A percentile compares a stretch with the other conserved stretches of the same genome.
These are phyloP conservation scores for Lentithecium fluviatile DNA, from an alignment of 495 filamentous ascomycete genomes.

Conservation along the genomic window DNA sequence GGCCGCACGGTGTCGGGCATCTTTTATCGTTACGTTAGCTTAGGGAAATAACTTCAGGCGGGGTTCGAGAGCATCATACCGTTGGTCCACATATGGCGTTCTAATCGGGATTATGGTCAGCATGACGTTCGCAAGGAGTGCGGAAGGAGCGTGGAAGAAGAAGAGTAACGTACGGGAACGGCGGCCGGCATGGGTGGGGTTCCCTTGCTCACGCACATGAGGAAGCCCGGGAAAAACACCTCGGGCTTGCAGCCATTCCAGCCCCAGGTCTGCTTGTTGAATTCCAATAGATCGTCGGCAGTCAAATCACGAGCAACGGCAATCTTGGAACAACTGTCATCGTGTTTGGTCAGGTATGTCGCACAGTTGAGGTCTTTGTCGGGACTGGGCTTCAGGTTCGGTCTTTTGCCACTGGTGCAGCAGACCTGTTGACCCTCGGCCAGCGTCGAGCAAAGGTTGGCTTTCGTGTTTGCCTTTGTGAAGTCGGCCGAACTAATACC, in stretches of 20 bases:
- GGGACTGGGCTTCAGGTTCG: slow-evolving; percentile 44
- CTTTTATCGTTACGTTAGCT: slow-evolving; percentile 19
- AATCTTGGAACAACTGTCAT: slow-evolving; percentile 42
- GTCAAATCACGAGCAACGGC: slow-evolving; percentile 41
- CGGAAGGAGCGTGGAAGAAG: too few species aligned
- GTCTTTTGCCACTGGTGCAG: slow-evolving; percentile 47
- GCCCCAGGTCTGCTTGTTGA: slow-evolving; percentile 52
- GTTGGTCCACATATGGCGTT: slow-evolving; percentile 50
- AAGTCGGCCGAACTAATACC: slow-evolving; percentile 45
- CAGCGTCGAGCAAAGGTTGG: slow-evolving; percentile 44
- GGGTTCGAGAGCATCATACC: background rate
- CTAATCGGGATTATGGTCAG: too few species aligned
- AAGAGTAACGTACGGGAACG: too few species aligned
- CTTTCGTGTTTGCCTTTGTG: slow-evolving; percentile 44
- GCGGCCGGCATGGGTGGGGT: slow-evolving; percentile 48
- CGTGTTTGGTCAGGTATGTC: slow-evolving; percentile 38
- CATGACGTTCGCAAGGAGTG: too few species aligned
- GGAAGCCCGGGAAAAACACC: slow-evolving; percentile 28
- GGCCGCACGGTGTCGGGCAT: slow-evolving; percentile 40
- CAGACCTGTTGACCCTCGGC: slow-evolving; percentile 47
- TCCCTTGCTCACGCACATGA: slow-evolving; percentile 54
- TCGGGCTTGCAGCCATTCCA: slow-evolving; percentile 48
- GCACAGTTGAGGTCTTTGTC: slow-evolving; percentile 49
- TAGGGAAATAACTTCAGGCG: background rate
- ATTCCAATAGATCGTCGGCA: slow-evolving; percentile 39